Base-by-base conservation (phyloP, 2,329 filamentous ascomycete species). In the Colletotrichum sp. region DNA sequence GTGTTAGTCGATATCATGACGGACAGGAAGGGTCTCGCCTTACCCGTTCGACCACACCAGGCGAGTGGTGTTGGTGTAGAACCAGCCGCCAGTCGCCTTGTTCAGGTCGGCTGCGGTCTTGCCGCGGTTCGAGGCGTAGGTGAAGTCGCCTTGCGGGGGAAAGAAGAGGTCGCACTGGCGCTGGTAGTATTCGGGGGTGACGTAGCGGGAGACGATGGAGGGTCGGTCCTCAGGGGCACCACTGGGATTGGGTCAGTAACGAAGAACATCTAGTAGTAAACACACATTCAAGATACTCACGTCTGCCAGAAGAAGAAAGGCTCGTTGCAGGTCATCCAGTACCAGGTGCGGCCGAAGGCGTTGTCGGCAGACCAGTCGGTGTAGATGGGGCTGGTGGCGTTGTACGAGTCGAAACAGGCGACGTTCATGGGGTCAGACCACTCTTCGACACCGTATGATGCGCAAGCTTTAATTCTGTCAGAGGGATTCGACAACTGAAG, bases 321-420 rank as follows among this genome's bases (percentile, higher is more conserved):
- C 80, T 93, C 90, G 80, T 93, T 93, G 85, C 92, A 93, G 3
- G 88, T 85, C 82, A 92, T 87, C 91, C 91, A 93, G 9, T 85
- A 81, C 91, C 90, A 93, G 76, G 91, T 89, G 0, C 90, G 83
- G 77, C 90, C 85, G 21, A 84, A 78, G 0, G 79, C 70, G 80
- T 92, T 92, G 65, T 77, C 78, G 7, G 89, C 83, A 3, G 82
- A 84, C 21, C 80, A 82, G 80, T 93, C 89, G 6, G 87, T 89
- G 82, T 85, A 93, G 4, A 89, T 77, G 0, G 87, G 84, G 76
- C 84, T 90, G 24, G 83, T 84, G 8, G 84, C 77, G 78, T 92
- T 88, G 81, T 91, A 87, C 2, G 87, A 89, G 80, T 92, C 84
- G 74, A 88, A 88, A 80, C 91, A 93, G n/a, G 81, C 85, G 9